These are phyloP conservation scores for Ottelia alismoides DNA, from an alignment of 106 monocot species.

Conservation along the genomic window DNA sequence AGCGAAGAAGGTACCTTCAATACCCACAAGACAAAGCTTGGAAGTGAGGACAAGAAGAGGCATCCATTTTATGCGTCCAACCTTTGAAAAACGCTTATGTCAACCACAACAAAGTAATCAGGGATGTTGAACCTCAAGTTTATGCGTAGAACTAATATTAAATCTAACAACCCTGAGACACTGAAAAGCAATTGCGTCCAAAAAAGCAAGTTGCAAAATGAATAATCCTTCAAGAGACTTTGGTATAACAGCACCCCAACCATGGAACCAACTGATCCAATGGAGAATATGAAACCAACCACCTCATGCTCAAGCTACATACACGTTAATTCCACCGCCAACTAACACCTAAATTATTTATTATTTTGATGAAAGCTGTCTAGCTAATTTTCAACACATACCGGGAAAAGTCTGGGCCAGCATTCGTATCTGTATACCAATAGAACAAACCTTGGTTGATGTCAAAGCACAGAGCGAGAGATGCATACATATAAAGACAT, in stretches of 20 bases:
- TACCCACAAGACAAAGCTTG: constrained; percentile 49
- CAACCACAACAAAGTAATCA: constrained; percentile 33
- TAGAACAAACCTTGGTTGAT: constrained; percentile 90
- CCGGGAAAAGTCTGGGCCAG: constrained; percentile 55
- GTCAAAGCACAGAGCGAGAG: constrained; percentile 53
- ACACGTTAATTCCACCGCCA: too few relatives aligned
- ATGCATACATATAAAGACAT: constrained; percentile 53
- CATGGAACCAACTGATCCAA: too few relatives aligned
- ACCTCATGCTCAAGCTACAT: constrained; percentile 11
- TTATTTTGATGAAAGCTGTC: too few relatives aligned
- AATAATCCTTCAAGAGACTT: too few relatives aligned
- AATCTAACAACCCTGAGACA: too few relatives aligned
- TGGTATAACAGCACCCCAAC: too few relatives aligned
- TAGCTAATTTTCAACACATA: too few relatives aligned
- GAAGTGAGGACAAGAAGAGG: too few relatives aligned
- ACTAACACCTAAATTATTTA: too few relatives aligned
- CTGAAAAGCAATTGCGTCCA: too few relatives aligned
- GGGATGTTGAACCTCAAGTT: constrained; percentile 38
- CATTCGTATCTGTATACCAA: constrained; percentile 62
- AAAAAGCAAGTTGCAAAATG: constrained; percentile 47
- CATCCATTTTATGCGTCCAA: constrained; percentile 27
- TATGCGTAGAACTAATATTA: too few relatives aligned
- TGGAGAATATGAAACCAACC: constrained; percentile 6
- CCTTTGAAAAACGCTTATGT: constrained; percentile 28
- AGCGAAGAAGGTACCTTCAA: constrained; percentile 67